Evolutionary conservation across 2,329 filamentous ascomycete genomes (phyloP).

Genomic region (Phaeomoniella chlamydospora): DNA sequence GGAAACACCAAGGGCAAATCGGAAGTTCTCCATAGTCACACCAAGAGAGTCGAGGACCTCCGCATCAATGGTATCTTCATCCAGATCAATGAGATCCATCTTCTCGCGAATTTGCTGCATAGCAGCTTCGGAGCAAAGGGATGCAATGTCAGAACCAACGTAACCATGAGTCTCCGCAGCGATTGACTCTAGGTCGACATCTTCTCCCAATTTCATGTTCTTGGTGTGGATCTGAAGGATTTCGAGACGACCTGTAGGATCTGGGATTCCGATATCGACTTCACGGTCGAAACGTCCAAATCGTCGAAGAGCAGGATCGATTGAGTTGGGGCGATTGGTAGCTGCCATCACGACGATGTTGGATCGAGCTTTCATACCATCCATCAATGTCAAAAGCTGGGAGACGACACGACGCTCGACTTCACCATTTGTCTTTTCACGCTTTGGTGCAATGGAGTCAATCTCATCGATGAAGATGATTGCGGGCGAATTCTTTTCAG

Average conservation of each 20-base stretch:
- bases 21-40: conserved; percentile 99
- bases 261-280: conserved; percentile 94
- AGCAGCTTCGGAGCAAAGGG: conserved; percentile 94
- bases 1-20: conserved; percentile 91
- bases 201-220: conserved; percentile 98
- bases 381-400: conserved; percentile 93
- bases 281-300: conserved; percentile 98
- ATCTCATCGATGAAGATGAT: conserved; percentile 99
- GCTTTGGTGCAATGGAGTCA: conserved; percentile 97
- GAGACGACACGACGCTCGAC: conserved; percentile 98
- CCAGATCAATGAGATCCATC: conserved; percentile 98
- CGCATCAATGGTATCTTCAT: conserved; percentile 97
- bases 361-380: conserved; percentile 98
- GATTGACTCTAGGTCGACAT: conserved; percentile 93
- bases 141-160: conserved; percentile 94
- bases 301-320: conserved; percentile 91
- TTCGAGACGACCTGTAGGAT: conserved; percentile 95
- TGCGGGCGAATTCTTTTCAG: conserved; percentile 96
- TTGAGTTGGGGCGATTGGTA: conserved; percentile 97
- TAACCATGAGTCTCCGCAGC: conserved; percentile 97
- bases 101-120: conserved; percentile 99
- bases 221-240: conserved; percentile 99
- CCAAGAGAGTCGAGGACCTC: conserved; percentile 96
- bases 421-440: conserved; percentile 98
- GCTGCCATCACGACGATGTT: conserved; percentile 99